Evolutionary conservation across 495 filamentous ascomycete genomes (phyloP).

Genomic region (Podospora bellae-mahoneyi): DNA sequence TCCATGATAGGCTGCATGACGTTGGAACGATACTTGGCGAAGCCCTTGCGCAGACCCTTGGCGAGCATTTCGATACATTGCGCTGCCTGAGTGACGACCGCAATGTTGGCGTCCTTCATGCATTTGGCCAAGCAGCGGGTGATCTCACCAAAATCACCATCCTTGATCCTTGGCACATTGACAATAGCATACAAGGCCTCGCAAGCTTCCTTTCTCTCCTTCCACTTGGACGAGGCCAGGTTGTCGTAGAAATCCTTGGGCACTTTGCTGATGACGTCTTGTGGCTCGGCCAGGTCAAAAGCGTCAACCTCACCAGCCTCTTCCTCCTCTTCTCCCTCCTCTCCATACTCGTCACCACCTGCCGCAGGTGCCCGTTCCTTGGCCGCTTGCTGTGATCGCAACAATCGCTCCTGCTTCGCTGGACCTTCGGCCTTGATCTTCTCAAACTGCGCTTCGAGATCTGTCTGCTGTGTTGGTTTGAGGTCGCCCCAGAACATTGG

Average conservation of each 20-base stretch:
- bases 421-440: conserved; percentile 80
- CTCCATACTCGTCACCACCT: conserved; percentile 55
- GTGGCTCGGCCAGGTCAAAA: conserved; percentile 86
- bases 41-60: conserved; percentile 75
- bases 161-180: conserved; percentile 90
- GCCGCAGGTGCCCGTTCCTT: conserved; percentile 62
- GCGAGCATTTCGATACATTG: conserved; percentile 93
- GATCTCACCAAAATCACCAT: conserved; percentile 82
- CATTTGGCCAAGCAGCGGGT: conserved; percentile 78
- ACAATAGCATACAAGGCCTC: conserved; percentile 73
- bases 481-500: conserved; percentile 94
- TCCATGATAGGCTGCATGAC: conserved; percentile 89
- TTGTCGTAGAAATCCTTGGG: conserved; percentile 78
- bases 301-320: conserved; percentile 71
- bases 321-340: conserved; percentile 60
- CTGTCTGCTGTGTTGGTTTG: conserved; percentile 92
- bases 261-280: conserved; percentile 82
- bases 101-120: conserved; percentile 98
- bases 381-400: conserved; percentile 83
- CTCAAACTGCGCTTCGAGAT: conserved; percentile 92
- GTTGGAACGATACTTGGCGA: conserved; percentile 72
- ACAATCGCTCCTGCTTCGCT: conserved; percentile 87
- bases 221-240: conserved; percentile 90
- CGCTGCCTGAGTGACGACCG: conserved; percentile 87
- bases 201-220: conserved; percentile 91